These are phyloP conservation scores for Phytopythium aichiense DNA, from an alignment of 352 stramenopile genomes.

Conservation along the genomic window DNA sequence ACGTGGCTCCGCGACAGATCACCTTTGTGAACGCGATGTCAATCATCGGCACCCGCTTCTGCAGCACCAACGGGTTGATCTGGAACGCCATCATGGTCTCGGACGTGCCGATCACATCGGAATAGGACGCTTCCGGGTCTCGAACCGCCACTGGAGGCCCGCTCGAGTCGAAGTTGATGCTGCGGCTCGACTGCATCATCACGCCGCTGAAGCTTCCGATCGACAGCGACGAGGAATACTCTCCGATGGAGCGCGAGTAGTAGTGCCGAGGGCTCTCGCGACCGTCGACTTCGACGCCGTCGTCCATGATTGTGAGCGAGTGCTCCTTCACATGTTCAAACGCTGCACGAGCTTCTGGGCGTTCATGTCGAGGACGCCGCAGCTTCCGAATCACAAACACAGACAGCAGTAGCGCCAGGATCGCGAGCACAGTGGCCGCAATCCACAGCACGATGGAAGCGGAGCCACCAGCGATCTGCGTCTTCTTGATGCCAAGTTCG, in stretches of 20 bases:
- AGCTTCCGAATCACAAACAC: constrained; percentile 12
- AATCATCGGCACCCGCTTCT: constrained; percentile 48
- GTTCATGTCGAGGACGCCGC: constrained; percentile 12
- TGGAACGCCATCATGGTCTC: constrained; percentile 46
- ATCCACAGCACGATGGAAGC: constrained; percentile 20
- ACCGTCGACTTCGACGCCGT: neutral
- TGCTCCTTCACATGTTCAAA: constrained; percentile 12
- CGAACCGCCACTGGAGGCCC: constrained; percentile 12
- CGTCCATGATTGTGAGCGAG: constrained; percentile 13
- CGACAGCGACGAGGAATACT: neutral
- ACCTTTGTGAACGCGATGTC: constrained; percentile 38
- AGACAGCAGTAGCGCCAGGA: constrained; percentile 16
- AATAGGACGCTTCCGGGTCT: constrained; percentile 26
- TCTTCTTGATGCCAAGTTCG: neutral
- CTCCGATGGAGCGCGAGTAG: neutral
- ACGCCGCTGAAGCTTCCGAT: neutral
- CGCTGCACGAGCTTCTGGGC: constrained; percentile 1
- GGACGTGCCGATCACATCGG: constrained; percentile 40
- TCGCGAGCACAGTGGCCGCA: constrained; percentile 11
- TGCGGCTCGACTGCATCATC: constrained; percentile 14
- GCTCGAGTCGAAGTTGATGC: constrained; percentile 17
- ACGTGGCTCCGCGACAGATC: constrained; percentile 30
- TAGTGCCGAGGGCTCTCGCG: constrained; percentile 6
- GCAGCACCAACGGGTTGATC: constrained; percentile 34
- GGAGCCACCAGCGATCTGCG: neutral